Conservation (phyloP, 2,329 filamentous ascomycete species). For the Metarhizium guizhouense region DNA sequence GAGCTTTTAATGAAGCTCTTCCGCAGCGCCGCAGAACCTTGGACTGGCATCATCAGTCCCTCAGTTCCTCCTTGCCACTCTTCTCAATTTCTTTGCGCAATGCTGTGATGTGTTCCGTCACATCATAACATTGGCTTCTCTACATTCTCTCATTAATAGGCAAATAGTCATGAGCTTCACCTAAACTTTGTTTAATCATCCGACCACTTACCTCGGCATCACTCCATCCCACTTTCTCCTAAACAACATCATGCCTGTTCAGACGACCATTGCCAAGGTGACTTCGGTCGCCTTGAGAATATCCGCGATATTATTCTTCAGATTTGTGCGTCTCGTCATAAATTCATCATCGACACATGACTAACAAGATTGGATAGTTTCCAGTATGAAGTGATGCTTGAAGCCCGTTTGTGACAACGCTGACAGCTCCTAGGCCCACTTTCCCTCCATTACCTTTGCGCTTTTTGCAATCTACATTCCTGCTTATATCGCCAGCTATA, state of each 20-base stretch:
- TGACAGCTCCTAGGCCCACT: constrained; percentile 22
- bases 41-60: background rate
- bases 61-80: background rate
- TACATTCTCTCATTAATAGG: background rate
- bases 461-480: constrained; percentile 58
- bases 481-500: constrained; percentile 51
- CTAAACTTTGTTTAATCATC: background rate
- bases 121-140: background rate
- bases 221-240: background rate
- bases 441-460: constrained; percentile 47
- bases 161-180: background rate
- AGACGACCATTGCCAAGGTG: constrained; percentile 21
- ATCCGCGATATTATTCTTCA: constrained; percentile 26
- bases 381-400: constrained; percentile 20
- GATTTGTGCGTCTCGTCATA: constrained; percentile 21
- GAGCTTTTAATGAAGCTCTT: background rate
- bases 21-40: background rate
- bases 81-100: background rate
- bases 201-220: background rate
- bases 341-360: background rate
- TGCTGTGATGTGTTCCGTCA: background rate
- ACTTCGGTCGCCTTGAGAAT: constrained; percentile 29
- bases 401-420: background rate
- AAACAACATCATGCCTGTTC: constrained; percentile 11
- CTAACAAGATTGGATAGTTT: constrained; percentile 20